phyloP scores from a whole-genome alignment of 2,329 filamentous ascomycete genomes.

The Alternaria sp. region DNA sequence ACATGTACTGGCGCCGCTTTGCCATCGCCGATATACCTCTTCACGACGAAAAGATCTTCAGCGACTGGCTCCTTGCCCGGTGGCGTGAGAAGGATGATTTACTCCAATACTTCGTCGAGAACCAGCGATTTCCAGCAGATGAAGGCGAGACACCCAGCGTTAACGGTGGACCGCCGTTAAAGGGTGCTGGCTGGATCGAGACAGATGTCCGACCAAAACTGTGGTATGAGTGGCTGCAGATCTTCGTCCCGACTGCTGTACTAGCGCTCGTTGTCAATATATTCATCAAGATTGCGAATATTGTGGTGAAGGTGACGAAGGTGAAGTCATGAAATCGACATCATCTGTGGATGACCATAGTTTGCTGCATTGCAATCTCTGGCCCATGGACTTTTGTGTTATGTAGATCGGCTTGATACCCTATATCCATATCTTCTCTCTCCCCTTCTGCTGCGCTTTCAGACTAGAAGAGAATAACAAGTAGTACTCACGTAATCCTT shows the following conservation, averaged over 20 bases:
- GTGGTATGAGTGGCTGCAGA: constrained; percentile 55
- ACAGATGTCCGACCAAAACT: constrained; percentile 55
- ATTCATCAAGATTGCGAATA: constrained; percentile 32
- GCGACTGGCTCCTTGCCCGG: constrained; percentile 79
- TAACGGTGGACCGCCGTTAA: constrained; percentile 30
- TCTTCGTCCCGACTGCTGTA: constrained; percentile 54
- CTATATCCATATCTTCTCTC: constrained; percentile 13
- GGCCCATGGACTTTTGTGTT: constrained; percentile 8
- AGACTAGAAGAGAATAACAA: constrained; percentile 33
- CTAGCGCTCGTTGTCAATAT: constrained; percentile 50
- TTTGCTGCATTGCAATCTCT: not conserved
- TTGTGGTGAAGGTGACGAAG: constrained; percentile 32
- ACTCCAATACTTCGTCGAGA: constrained; percentile 76
- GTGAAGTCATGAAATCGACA: constrained; percentile 8
- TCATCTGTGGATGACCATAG: not conserved
- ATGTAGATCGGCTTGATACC: constrained; percentile 28
- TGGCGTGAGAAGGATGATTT: constrained; percentile 94
- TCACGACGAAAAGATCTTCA: constrained; percentile 74
- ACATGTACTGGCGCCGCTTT: constrained; percentile 95
- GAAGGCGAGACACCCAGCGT: constrained; percentile 29
- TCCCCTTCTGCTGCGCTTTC: not conserved
- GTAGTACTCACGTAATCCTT: constrained; percentile 54
- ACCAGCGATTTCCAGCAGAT: constrained; percentile 83
- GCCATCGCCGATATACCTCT: constrained; percentile 80
- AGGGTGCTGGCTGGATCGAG: constrained; percentile 57